These are phyloP conservation scores for Aegle marmelos DNA, from an alignment of 345 rosid genomes.

Conservation along the genomic window DNA sequence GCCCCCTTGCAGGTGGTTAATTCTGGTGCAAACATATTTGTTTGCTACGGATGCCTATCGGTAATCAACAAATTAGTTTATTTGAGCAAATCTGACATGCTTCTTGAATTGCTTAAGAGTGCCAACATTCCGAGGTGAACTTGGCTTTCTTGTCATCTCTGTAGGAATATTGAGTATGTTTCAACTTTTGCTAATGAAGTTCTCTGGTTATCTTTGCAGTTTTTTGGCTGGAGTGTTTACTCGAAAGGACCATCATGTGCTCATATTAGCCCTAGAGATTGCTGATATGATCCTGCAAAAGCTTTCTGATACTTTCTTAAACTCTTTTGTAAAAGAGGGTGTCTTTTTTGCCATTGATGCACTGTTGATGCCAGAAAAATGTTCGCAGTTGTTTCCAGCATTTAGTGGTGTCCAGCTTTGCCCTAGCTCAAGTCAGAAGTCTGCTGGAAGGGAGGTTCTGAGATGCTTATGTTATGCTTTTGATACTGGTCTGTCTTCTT, in stretches of 20 bases:
- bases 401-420: slow-evolving; percentile 42
- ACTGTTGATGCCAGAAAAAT: slow-evolving; percentile 51
- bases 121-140: slow-evolving; percentile 80
- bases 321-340: slow-evolving; percentile 83
- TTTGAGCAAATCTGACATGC: slow-evolving; percentile 64
- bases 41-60: slow-evolving; percentile 80
- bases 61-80: slow-evolving; percentile 63
- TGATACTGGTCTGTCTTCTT: slow-evolving; percentile 34
- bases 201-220: slow-evolving; percentile 42
- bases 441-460: slow-evolving; percentile 41
- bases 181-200: slow-evolving; percentile 14
- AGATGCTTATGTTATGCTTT: slow-evolving; percentile 86
- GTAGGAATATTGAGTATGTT: not conserved
- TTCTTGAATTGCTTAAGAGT: slow-evolving; percentile 55
- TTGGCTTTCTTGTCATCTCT: slow-evolving; percentile 7
- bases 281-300: slow-evolving; percentile 69
- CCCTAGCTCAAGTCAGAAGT: slow-evolving; percentile 42
- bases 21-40: slow-evolving; percentile 75
- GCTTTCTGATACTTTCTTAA: slow-evolving; percentile 54
- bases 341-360: slow-evolving; percentile 74
- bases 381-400: slow-evolving; percentile 43
- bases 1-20: slow-evolving; percentile 60
- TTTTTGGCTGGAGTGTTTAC: slow-evolving; percentile 85
- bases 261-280: slow-evolving; percentile 67
- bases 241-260: slow-evolving; percentile 78